Base-by-base conservation (phyloP, 1,284 basidiomycete genomes). In the Heterobasidion occidentale region DNA sequence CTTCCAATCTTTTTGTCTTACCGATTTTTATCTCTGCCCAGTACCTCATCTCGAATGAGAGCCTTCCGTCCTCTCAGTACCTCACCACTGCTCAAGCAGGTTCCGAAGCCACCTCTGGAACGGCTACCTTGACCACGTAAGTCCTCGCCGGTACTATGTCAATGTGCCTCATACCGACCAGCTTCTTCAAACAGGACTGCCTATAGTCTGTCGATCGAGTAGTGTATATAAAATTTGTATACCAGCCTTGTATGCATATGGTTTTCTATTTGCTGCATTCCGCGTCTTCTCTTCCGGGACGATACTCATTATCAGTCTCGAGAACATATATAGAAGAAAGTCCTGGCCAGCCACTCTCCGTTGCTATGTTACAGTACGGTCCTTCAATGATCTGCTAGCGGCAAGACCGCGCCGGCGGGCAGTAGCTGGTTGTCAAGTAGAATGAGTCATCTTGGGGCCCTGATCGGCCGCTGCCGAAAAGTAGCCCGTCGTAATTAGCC, bases 51-150 rank as follows among this genome's bases (percentile, higher is more conserved):
- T 56, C 74, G 7, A 68, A 73, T 58, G 69, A 78, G 46, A 71
- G 74, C 6, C 59, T 87, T 46, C 68, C 70, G 56, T 64, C 74
- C 9, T 73, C 71, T 11, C 76, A 83, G 63, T 83, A 71, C 69
- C 68, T 84, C 49, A 77, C 69, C 56, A 83, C 78, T 14, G 74
- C 75, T 3, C 80, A 84, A 62, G 79, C 73, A 12, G 81, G 81
- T 7, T 79, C 78, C 2, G 81, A 83, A 66, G 76, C 80, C 1
- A 82, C 79, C 1, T 75, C 73, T 8, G 81, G 81, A 35, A 74
- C 73, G 54, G 80, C 79, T 7, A 81, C 78, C 3, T 67, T 84
- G 44, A 80, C 76, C 2, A 76, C 77, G 80, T 81, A 61, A 17
- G 46, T 42, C 38, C 38, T 42, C 38, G 11, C 3, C 38, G 27